Base-by-base conservation (phyloP, 805 yeast species). In the Yamadazyma ubonensis region DNA sequence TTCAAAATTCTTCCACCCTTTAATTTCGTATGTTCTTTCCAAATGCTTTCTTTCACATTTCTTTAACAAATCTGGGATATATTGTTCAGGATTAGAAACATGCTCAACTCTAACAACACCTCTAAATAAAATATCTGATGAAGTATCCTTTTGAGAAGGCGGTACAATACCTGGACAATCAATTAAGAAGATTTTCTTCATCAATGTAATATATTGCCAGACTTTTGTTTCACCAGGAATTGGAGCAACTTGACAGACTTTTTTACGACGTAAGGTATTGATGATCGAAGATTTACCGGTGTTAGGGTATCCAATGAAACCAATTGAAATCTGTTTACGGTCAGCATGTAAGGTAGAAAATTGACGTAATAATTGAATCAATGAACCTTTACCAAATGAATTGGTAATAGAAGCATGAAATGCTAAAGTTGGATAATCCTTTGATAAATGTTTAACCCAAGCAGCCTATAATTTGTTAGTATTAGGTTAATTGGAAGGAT, bases 81-180 rank as follows among this genome's bases (percentile, higher is more conserved):
- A 91, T 62, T 90, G 96, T 65, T 91, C 99, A 4, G 99, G 97
- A 56, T 86, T 73, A 0, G 95, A 78, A 34, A 93, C 98, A 58
- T 91, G 96, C 61, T 91, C 99, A n/a, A 91, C 96, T 70, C 99
- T 84, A 2, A 91, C 99, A 14, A 93, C 99, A 59, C 99, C 99
- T 63, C 96, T 80, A 67, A 91, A 86, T 50, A 91, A 63, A 54
- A 91, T 88, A 63, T 91, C 98, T 19, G 96, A 81, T 59, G 88
- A 95, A 1, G 91, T 66, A 61, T 93, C 99, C 55, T 82, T 88
- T 20, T 81, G 60, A 12, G 95, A 85, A 19, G 99, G 99, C 7
- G 99, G 99, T 15, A 91, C 99, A 58, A 91, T 91, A 67, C 99
- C 99, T 2, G 99, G 99, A 73, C 99, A 93, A 67, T 91, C 99